Conservation (phyloP, 108 stramenopile genomes). For the Chaetoceros tenuissimus region DNA sequence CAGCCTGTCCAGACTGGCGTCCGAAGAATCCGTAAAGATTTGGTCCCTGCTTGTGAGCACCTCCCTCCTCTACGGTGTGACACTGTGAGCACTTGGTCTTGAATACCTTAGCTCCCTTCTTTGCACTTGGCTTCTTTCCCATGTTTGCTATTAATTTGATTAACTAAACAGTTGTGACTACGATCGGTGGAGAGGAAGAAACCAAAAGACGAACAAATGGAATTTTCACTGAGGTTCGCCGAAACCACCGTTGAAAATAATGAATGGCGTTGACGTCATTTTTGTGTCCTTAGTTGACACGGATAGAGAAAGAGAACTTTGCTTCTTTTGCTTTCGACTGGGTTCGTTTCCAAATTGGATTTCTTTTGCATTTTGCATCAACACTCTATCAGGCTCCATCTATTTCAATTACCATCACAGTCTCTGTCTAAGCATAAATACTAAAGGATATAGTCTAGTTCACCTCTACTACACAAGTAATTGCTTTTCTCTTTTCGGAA, state of each 20-base stretch:
- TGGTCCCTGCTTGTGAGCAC: slow-evolving; percentile 98
- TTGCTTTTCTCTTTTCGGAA: too few relatives aligned
- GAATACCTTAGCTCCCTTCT: slow-evolving; percentile 92
- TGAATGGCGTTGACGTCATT: neutral
- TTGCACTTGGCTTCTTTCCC: slow-evolving; percentile 53
- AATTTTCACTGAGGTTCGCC: neutral
- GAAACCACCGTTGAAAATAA: neutral
- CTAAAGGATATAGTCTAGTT: too few relatives aligned
- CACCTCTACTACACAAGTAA: too few relatives aligned
- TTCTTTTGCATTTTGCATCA: too few relatives aligned
- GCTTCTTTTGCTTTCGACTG: too few relatives aligned
- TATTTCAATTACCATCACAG: too few relatives aligned
- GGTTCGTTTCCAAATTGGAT: too few relatives aligned
- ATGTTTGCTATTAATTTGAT: slow-evolving; percentile 19
- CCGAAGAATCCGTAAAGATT: slow-evolving; percentile 99
- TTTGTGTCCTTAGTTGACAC: neutral
- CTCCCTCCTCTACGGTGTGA: slow-evolving; percentile 98
- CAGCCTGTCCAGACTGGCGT: slow-evolving; percentile 92
- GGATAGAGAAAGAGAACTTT: too few relatives aligned
- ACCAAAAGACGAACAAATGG: neutral
- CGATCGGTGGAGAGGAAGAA: neutral
- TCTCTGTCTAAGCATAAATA: too few relatives aligned
- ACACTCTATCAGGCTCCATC: too few relatives aligned
- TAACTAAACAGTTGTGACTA: neutral
- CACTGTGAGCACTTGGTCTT: slow-evolving; percentile 96